Evolutionary conservation across 23 red algal species (phyloP).

Genomic region (Cyanidioschyzon merolae): DNA sequence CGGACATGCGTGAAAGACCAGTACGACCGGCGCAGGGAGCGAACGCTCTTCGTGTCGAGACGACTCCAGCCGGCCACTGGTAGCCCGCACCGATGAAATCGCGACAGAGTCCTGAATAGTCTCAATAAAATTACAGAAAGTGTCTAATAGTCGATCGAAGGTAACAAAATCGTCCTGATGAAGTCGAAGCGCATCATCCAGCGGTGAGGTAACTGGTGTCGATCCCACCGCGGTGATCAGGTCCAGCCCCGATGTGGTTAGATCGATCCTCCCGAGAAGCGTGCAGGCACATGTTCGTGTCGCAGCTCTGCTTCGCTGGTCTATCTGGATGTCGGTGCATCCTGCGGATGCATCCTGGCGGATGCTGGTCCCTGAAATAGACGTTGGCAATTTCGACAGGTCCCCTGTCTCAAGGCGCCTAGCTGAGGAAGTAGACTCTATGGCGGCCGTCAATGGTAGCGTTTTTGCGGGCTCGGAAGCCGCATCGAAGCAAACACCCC

Average conservation of each 20-base stretch:
- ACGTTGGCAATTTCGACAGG: neutral
- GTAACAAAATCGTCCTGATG: neutral
- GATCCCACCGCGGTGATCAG: neutral
- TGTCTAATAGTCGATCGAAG: slow-evolving; percentile 1
- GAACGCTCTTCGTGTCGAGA: neutral
- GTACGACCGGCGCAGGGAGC: neutral
- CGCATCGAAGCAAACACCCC: neutral
- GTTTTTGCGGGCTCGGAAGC: neutral
- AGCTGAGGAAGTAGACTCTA: neutral
- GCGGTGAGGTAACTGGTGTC: neutral
- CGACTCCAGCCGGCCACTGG: neutral
- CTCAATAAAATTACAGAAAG: neutral
- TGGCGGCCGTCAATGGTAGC: too few species aligned
- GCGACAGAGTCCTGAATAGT: neutral
- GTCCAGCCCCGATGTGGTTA: neutral
- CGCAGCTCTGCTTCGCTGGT: too few species aligned
- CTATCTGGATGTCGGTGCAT: neutral
- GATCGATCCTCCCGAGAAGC: neutral
- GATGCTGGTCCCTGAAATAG: neutral
- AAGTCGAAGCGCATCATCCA: slow-evolving; percentile 2
- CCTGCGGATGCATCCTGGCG: neutral
- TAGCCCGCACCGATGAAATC: neutral
- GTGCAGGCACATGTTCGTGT: neutral
- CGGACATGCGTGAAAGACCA: neutral
- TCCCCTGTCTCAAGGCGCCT: neutral